phyloP scores from a whole-genome alignment of 441 rosid species.

The Brassica hybrid region DNA sequence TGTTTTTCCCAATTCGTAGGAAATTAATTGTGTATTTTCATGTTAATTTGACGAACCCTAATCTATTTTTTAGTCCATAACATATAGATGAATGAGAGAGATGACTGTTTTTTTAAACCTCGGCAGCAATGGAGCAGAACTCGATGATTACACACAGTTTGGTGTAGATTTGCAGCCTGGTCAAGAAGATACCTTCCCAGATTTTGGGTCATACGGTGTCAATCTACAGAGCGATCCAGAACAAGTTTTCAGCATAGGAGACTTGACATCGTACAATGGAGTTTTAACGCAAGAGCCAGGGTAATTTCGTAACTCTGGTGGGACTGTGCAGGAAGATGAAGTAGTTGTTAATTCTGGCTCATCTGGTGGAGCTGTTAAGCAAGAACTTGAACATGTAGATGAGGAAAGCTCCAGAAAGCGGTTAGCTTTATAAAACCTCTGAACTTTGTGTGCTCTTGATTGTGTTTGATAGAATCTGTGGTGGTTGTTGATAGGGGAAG shows the following conservation, averaged over 20 bases:
- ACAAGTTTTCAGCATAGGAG: constrained; percentile 26
- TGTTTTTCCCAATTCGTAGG: constrained; percentile 1
- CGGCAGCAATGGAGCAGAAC: constrained; percentile 37
- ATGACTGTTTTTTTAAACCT: constrained; percentile 17
- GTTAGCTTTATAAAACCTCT: constrained; percentile 4
- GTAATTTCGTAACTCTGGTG: not conserved
- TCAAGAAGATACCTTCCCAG: constrained; percentile 28
- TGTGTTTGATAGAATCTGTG: constrained; percentile 18
- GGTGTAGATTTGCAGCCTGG: constrained; percentile 29
- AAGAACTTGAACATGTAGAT: constrained; percentile 38
- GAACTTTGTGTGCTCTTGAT: not conserved
- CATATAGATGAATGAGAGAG: not conserved
- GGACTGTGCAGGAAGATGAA: constrained; percentile 27
- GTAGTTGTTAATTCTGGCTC: constrained; percentile 35
- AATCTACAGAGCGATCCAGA: constrained; percentile 19
- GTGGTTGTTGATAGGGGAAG: constrained; percentile 50
- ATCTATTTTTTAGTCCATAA: constrained; percentile 6
- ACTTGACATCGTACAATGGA: constrained; percentile 22
- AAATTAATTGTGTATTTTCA: not conserved
- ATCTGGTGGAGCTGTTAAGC: constrained; percentile 36
- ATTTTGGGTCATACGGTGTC: constrained; percentile 32
- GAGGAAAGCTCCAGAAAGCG: constrained; percentile 34
- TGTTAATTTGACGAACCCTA: constrained; percentile 30
- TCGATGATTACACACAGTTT: constrained; percentile 37
- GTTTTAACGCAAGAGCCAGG: constrained; percentile 13